Evolutionary conservation across 2,329 filamentous ascomycete genomes (phyloP).

Genomic region (Dryadomyces quercus-mongolicae): DNA sequence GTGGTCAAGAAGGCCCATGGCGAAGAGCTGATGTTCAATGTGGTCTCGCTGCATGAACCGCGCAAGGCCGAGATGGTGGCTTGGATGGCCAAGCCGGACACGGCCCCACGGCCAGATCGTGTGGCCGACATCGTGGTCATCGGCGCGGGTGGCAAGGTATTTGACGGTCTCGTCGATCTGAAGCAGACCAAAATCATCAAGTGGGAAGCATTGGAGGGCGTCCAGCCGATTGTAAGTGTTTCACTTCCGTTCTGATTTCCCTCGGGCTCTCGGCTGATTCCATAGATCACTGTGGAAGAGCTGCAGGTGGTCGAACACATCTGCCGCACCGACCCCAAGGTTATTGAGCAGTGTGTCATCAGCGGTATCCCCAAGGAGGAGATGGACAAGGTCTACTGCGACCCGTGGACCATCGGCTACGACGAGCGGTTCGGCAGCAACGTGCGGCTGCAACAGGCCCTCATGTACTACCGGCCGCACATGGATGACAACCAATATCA

Average conservation of each 20-base stretch:
- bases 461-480: conserved; percentile 91
- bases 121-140: conserved; percentile 78
- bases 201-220: conserved; percentile 65
- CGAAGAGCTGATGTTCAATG: conserved; percentile 69
- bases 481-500: conserved; percentile 82
- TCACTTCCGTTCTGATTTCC: neutral
- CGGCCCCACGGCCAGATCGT: conserved; percentile 50
- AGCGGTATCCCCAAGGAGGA: conserved; percentile 69
- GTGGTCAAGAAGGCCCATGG: conserved; percentile 59
- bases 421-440: conserved; percentile 77
- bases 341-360: conserved; percentile 81
- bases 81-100: conserved; percentile 59
- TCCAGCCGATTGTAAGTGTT: conserved; percentile 61
- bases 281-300: conserved; percentile 80
- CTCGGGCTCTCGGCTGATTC: neutral
- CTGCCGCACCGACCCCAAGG: conserved; percentile 64
- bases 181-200: conserved; percentile 51
- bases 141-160: conserved; percentile 64
- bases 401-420: conserved; percentile 92
- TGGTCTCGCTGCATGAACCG: conserved; percentile 73
- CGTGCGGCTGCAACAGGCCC: conserved; percentile 73
- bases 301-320: conserved; percentile 68
- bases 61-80: conserved; percentile 72
- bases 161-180: conserved; percentile 71
- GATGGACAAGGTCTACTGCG: conserved; percentile 94